Evolutionary conservation across 2,329 filamentous ascomycete species (phyloP), one percentile per base, ranked within the genome.

Genomic region (Pestalotiopsis fici): DNA sequence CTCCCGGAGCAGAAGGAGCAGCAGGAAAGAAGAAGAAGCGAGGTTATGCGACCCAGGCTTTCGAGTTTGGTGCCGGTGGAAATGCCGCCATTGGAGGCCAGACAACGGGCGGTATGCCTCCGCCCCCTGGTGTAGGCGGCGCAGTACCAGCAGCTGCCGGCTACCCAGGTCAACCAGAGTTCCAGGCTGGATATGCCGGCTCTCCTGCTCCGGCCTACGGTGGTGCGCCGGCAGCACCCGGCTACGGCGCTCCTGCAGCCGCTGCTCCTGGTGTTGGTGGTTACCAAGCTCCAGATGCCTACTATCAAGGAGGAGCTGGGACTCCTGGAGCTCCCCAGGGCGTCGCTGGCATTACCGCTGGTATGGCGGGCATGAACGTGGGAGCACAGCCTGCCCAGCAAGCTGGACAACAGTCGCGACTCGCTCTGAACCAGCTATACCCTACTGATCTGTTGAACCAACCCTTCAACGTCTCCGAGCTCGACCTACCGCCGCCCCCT

Each of bases 11-110:
- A 56, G 75, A 80, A 35, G 84, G 85, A 56, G 83, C 83, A 59
- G 86, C 83, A 70, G 90, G 88, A 80, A 94, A 94, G 85, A 94
- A 94, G 85, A 98, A 97, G 89, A 97, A 97, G 88, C 89, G 94
- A 85, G 91, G 93, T 67, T 98, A 98, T 83, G 96, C 96, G 65
- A 93, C 93, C 67, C 93, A 97, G 80, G 95, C 95, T 59, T 99
- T 97, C 80, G 95, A 97, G 68, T 96, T 98, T 74, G 94, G 93
- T 63, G 87, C 88, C 63, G 96, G 95, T 74, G 93, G 93, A 76
- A 98, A 98, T 86, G 90, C 92, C 67, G 87, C 83, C 63, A 79
- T 86, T 71, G 68, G 70, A 11, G 70, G 68, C 78, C 83, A 72
- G 78, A 80, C 69, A 80, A 82, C 77, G 76, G 79, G 71, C 75